Evolutionary conservation across 768 basidiomycete genomes (phyloP).

Genomic region (Pilatotrama ljubarskyi): DNA sequence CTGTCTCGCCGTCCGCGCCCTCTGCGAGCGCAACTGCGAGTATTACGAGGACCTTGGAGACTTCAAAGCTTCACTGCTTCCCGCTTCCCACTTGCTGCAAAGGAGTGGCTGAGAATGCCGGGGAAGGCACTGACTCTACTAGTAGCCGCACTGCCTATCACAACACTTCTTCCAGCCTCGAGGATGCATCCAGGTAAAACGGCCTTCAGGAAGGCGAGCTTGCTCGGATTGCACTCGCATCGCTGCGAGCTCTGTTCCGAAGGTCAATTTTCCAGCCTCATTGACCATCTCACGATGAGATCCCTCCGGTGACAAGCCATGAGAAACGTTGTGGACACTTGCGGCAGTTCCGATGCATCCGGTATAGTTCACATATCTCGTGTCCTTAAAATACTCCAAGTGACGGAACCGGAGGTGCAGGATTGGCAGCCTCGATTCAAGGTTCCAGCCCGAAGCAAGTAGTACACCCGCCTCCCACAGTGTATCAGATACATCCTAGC

Average conservation of each 20-base stretch:
- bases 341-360: conserved; percentile 5
- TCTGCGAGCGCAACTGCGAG: not conserved
- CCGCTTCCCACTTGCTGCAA: too few relatives aligned
- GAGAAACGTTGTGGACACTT: not conserved
- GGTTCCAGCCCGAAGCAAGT: not conserved
- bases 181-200: not conserved
- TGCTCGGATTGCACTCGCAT: not conserved
- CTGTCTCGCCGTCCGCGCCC: not conserved
- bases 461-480: not conserved
- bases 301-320: conserved; percentile 3
- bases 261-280: not conserved
- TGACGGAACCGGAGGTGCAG: not conserved
- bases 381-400: not conserved
- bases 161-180: too few relatives aligned
- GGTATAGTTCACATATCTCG: not conserved
- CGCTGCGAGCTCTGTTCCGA: conserved; percentile 1
- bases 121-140: too few relatives aligned
- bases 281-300: not conserved
- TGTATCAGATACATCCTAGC: not conserved
- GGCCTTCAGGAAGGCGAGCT: not conserved
- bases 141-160: too few relatives aligned
- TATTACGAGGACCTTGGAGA: not conserved
- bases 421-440: not conserved
- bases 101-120: too few relatives aligned
- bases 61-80: too few relatives aligned